These are phyloP conservation scores for Neofusicoccum sp. DNA, from an alignment of 2,329 filamentous ascomycete genomes.

Conservation along the genomic window DNA sequence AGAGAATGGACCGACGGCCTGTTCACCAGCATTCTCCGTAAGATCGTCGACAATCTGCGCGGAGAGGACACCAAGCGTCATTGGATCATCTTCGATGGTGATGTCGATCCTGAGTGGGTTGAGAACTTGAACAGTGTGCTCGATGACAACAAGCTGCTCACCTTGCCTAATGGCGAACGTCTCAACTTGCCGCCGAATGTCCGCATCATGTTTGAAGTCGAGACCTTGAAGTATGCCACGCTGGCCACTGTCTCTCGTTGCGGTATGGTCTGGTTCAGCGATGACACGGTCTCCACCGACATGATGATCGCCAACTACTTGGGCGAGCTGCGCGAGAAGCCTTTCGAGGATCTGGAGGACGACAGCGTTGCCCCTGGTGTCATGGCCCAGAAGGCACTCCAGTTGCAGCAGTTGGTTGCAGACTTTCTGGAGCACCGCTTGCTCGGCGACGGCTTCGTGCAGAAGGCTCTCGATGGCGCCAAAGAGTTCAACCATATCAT, in stretches of 20 bases:
- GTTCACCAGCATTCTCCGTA: constrained; percentile 95
- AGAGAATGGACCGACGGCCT: constrained; percentile 98
- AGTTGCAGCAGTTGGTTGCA: constrained; percentile 75
- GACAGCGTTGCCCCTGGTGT: constrained; percentile 66
- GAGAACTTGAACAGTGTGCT: constrained; percentile 99
- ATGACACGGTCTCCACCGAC: constrained; percentile 87
- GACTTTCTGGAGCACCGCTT: constrained; percentile 75
- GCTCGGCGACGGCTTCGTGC: constrained; percentile 75
- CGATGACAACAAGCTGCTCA: constrained; percentile 97
- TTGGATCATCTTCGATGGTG: constrained; percentile 99
- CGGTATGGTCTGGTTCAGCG: constrained; percentile 99
- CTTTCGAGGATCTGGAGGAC: constrained; percentile 95
- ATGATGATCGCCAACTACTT: constrained; percentile 96
- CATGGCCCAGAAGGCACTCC: constrained; percentile 64
- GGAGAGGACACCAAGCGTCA: constrained; percentile 95
- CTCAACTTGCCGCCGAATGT: constrained; percentile 92
- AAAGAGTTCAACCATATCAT: constrained; percentile 89
- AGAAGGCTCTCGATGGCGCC: constrained; percentile 73
- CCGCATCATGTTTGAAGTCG: constrained; percentile 99
- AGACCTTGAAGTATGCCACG: constrained; percentile 95
- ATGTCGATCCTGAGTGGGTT: constrained; percentile 99
- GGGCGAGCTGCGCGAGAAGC: constrained; percentile 73
- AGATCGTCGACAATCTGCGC: constrained; percentile 97
- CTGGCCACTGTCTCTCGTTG: constrained; percentile 98
- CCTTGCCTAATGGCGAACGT: constrained; percentile 94